Base-by-base conservation (phyloP, 192 early-diverging fungal species). In the Coemansia sp. region DNA sequence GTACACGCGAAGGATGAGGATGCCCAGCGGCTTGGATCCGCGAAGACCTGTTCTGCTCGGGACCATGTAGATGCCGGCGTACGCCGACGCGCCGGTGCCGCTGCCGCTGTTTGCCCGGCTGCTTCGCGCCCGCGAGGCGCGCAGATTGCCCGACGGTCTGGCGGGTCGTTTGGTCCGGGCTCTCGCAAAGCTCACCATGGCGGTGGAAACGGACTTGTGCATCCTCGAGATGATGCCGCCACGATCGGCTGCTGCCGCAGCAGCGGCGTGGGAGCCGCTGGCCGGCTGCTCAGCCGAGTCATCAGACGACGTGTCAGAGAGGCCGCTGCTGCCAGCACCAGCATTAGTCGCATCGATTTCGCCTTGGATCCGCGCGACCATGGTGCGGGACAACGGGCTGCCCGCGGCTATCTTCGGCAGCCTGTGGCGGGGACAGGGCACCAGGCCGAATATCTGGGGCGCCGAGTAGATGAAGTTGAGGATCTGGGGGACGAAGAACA, bases 381-480 rank as follows among this genome's bases (percentile, higher is more conserved):
- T 43, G 5, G 21, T 26, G 9, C 64, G 63, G 3, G 77, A 69
- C 16, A 75, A 37, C 40, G 71, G 64, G 49, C 70, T 70, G 6
- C 67, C 65, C 18, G 53, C 43, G 1, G 47, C 63, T 75, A 83
- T 77, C 50, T 61, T 74, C 5, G 98, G 98, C 85, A 99, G 89
- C 2, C 98, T 86, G 71, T 99, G 98, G 12, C 98, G 88, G 3
- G 97, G 98, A 77, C 96, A 99, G 11, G 92, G 91, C 6, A 98
- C 89, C n/a, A 98, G 72, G 37, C 89, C 84, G 79, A 98, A 98
- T 19, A 99, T 76, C 77, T 99, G 98, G 16, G 98, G 96, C 19
- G 89, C 87, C 3, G 96, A 98, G 69, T 95, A 94, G 48, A 98
- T 32, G 82, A 99, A 99, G 76, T 99, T 99, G 76, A 99, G 95